Evolutionary conservation across 2,329 filamentous ascomycete genomes (phyloP).

Genomic region (Setomelanomma holmii): DNA sequence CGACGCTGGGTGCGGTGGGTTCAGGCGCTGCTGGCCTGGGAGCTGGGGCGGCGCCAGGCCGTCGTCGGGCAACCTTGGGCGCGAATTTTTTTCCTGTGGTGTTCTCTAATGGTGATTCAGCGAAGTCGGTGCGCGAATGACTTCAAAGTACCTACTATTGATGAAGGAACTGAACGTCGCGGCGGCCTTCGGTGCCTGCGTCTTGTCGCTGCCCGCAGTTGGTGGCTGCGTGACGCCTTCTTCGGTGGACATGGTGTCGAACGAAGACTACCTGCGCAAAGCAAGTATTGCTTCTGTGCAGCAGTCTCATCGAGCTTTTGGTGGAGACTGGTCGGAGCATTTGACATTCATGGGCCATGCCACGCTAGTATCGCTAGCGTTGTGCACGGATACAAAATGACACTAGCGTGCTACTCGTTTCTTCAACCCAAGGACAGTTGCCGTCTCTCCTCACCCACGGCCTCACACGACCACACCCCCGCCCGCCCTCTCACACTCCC

Average conservation of each 20-base stretch:
- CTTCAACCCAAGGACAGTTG: constrained; percentile 20
- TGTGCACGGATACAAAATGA: no score
- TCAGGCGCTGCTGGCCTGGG: constrained; percentile 17
- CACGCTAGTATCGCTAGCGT: no score
- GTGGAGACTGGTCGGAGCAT: constrained; percentile 1
- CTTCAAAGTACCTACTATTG: constrained; percentile 32
- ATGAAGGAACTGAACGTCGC: constrained; percentile 39
- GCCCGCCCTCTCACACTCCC: constrained; percentile 19
- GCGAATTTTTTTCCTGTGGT: constrained; percentile 57
- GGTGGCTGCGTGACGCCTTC: constrained; percentile 21
- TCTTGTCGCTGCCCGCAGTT: constrained; percentile 23
- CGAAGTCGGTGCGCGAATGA: constrained; percentile 13
- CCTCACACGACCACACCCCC: constrained; percentile 36
- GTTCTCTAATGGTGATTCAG: constrained; percentile 40
- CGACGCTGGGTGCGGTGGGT: constrained; percentile 16
- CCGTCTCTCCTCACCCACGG: constrained; percentile 23
- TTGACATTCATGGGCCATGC: constrained; percentile 1
- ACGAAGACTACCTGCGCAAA: neutral
- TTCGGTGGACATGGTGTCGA: constrained; percentile 38
- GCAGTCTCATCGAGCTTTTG: neutral
- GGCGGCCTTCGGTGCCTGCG: constrained; percentile 22
- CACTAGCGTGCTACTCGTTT: no score
- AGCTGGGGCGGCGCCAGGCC: constrained; percentile 46
- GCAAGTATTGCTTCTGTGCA: neutral
- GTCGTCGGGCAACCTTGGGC: constrained; percentile 55